Percentiles rank a stretch among this genome's conserved stretches.
phyloP scores from a whole-genome alignment of 768 basidiomycete species.

The Sistotremastrum suecicum region DNA sequence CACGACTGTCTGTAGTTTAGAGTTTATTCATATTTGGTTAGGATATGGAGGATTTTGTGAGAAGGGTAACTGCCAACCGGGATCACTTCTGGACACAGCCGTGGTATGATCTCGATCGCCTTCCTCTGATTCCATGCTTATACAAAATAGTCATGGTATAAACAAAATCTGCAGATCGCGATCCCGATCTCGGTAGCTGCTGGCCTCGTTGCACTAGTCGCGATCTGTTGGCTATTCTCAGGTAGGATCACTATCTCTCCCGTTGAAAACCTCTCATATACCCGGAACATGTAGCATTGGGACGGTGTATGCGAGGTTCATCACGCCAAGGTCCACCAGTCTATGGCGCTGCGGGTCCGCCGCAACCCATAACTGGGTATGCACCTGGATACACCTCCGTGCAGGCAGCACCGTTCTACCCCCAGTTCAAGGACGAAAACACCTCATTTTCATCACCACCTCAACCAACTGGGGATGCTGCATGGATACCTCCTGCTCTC shows the following conservation, averaged over 20 bases:
- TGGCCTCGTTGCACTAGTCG: conserved; percentile 42
- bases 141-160: conserved; percentile 48
- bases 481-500: no score
- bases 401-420: no score
- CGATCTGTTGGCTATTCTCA: conserved; percentile 36
- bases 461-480: no score
- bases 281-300: neutral
- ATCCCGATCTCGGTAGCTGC: conserved; percentile 68
- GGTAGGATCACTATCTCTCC: conserved; percentile 16
- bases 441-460: no score
- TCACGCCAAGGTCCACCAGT: no score
- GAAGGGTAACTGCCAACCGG: conserved; percentile 46
- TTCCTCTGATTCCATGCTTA: neutral
- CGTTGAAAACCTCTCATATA: no score
- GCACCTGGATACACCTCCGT: no score
- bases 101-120: conserved; percentile 27
- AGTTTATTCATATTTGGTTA: conserved; percentile 13
- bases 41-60: conserved; percentile 61
- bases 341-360: no score
- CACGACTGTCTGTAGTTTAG: conserved; percentile 1
- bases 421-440: no score
- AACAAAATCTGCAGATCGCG: conserved; percentile 60
- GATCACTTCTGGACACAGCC: conserved; percentile 41
- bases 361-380: no score
- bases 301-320: no score